Evolutionary conservation across 192 early-diverging fungal genomes (phyloP).

Genomic region (Backusella parvicylindrica): DNA sequence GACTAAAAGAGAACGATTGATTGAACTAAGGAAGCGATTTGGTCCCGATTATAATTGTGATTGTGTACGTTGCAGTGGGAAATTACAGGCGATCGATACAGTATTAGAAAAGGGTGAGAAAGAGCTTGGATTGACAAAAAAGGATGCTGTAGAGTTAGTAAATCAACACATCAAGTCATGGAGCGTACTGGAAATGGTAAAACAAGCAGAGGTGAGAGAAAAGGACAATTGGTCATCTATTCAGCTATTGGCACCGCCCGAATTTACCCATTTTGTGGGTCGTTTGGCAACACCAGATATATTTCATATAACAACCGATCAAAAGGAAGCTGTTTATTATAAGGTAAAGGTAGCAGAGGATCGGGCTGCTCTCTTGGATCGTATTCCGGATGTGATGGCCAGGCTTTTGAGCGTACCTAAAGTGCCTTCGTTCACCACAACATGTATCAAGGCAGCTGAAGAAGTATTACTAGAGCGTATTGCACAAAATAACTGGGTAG

Average conservation of each 20-base stretch:
- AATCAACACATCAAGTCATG: not conserved
- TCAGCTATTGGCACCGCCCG: not conserved
- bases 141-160: not conserved
- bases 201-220: not conserved
- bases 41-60: constrained; percentile 18
- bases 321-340: not conserved
- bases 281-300: constrained; percentile 6
- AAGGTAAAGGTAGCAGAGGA: not conserved
- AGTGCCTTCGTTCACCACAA: not conserved
- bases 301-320: not conserved
- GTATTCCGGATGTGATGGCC: not conserved
- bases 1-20: constrained; percentile 11
- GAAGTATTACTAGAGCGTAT: not conserved
- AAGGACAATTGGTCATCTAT: not conserved
- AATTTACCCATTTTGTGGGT: constrained; percentile 17
- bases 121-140: not conserved
- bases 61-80: constrained; percentile 5
- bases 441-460: constrained; percentile 1
- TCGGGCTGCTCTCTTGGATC: not conserved
- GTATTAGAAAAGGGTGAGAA: not conserved
- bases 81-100: not conserved
- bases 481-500: constrained; percentile 15
- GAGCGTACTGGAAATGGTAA: constrained; percentile 8
- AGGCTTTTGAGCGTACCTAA: not conserved
- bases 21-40: constrained; percentile 11